Percentiles rank a stretch among this genome's conserved stretches.
phyloP scores from a whole-genome alignment of 805 yeast species.

The Hanseniaspora pseudoguilliermondii region DNA sequence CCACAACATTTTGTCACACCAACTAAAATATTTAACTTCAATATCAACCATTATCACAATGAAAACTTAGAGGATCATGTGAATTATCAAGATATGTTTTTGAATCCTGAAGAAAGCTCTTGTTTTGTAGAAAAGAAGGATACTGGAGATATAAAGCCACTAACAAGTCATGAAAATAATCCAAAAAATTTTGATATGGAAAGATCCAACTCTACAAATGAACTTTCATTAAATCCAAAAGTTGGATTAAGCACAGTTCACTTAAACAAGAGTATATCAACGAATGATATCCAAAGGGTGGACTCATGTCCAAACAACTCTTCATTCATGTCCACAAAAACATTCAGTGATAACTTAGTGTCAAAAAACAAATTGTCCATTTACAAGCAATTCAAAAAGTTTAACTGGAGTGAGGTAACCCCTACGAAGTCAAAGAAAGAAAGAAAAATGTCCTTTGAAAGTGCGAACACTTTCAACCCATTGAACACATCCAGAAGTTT shows the following conservation, averaged over 20 bases:
- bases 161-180: neutral
- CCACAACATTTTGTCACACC: constrained; percentile 1
- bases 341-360: neutral
- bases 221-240: neutral
- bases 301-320: neutral
- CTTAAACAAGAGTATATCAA: neutral
- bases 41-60: neutral
- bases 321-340: neutral
- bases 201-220: neutral
- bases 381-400: constrained; percentile 10
- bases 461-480: neutral
- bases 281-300: neutral
- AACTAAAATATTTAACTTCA: neutral
- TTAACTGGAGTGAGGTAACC: constrained; percentile 3
- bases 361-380: constrained; percentile 4
- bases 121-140: neutral
- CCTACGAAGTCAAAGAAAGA: neutral
- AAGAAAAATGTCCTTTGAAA: constrained; percentile 1
- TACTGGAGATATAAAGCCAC: neutral
- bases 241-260: neutral
- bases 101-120: neutral
- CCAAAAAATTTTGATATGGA: neutral
- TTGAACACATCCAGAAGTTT: neutral
- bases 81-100: neutral
- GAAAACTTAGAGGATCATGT: neutral